Evolutionary conservation across 805 yeast genomes (phyloP).

Genomic region (Candida parachauliodes): DNA sequence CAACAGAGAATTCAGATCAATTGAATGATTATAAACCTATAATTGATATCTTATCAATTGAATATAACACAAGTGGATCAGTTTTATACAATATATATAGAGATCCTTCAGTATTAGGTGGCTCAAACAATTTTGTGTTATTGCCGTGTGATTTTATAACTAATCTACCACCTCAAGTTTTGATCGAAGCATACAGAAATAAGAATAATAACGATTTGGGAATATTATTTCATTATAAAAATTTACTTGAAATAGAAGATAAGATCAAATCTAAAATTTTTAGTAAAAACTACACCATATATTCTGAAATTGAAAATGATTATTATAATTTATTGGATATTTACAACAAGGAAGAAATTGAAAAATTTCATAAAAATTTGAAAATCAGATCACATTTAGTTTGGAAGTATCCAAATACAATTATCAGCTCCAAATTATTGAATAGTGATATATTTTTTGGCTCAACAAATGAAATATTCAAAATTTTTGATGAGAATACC

Average conservation of each 20-base stretch:
- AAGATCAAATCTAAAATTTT: constrained; percentile 53
- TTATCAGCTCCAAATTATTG: constrained; percentile 71
- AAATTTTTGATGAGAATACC: constrained; percentile 42
- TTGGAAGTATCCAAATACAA: constrained; percentile 81
- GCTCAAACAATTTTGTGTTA: constrained; percentile 52
- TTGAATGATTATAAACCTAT: constrained; percentile 8
- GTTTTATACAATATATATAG: constrained; percentile 48
- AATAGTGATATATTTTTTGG: constrained; percentile 63
- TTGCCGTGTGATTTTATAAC: constrained; percentile 94
- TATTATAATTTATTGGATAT: constrained; percentile 59
- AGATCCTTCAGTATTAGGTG: constrained; percentile 32
- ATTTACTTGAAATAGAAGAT: constrained; percentile 72
- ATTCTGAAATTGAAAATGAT: constrained; percentile 45
- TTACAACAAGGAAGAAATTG: constrained; percentile 65
- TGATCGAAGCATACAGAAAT: constrained; percentile 79
- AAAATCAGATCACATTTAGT: constrained; percentile 80
- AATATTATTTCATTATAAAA: constrained; percentile 71
- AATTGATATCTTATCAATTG: constrained; percentile 11
- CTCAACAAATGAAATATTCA: constrained; percentile 43
- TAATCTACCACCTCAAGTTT: constrained; percentile 83
- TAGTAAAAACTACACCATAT: constrained; percentile 64
- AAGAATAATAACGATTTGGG: constrained; percentile 67
- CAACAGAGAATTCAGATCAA: constrained; percentile 13
- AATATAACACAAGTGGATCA: constrained; percentile 52
- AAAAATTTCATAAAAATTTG: constrained; percentile 60